Evolutionary conservation across 2,329 filamentous ascomycete species (phyloP).

Genomic region (Neonectria punicea): DNA sequence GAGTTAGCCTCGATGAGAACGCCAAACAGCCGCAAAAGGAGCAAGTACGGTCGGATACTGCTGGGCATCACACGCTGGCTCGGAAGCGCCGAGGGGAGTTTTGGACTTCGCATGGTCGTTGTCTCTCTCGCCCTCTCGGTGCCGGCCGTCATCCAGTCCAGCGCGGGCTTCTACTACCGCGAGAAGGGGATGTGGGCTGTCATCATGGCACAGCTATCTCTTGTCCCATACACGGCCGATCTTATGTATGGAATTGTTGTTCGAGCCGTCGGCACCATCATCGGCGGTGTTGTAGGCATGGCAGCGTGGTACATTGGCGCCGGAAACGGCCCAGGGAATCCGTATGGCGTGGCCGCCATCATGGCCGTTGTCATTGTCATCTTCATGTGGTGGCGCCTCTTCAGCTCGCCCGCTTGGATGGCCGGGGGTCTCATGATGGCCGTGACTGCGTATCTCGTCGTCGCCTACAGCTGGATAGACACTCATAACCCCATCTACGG

Average conservation of each 20-base stretch:
- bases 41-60: background rate
- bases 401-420: conserved; percentile 31
- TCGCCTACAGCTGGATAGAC: conserved; percentile 35
- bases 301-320: conserved; percentile 18
- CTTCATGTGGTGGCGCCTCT: conserved; percentile 38
- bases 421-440: conserved; percentile 34
- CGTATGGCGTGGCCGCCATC: conserved; percentile 32
- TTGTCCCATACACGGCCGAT: conserved; percentile 35
- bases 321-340: conserved; percentile 21
- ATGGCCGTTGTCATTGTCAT: conserved; percentile 28
- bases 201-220: conserved; percentile 35
- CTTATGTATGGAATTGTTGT: conserved; percentile 29
- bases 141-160: conserved; percentile 17
- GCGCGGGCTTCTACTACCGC: conserved; percentile 33
- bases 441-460: conserved; percentile 33
- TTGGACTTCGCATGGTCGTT: conserved; percentile 11
- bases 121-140: conserved; percentile 13
- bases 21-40: conserved; percentile 22
- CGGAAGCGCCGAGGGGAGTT: conserved; percentile 12
- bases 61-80: conserved; percentile 9
- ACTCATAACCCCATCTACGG: conserved; percentile 32
- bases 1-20: conserved; percentile 15
- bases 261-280: conserved; percentile 9
- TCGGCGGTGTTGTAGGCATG: conserved; percentile 19
- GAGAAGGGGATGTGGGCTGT: conserved; percentile 36